Conservation (phyloP, 2,329 filamentous ascomycete species). For the Hypoxylon sp. region DNA sequence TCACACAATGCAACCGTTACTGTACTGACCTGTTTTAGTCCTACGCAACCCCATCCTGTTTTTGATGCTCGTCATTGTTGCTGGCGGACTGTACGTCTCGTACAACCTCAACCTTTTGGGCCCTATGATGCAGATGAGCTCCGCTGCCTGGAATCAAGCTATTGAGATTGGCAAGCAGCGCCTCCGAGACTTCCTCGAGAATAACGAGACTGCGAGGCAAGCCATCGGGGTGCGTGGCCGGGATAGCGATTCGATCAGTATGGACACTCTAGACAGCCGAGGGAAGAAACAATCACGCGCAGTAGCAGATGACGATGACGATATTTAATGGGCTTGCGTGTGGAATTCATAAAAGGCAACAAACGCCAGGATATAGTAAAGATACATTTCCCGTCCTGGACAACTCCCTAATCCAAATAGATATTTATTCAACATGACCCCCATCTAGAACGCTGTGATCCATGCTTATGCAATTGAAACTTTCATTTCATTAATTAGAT, state of each 20-base stretch:
- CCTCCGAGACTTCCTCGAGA: constrained; percentile 89
- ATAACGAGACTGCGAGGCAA: constrained; percentile 85
- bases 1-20: constrained; percentile 7
- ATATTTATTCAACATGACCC: constrained; percentile 20
- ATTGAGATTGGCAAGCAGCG: constrained; percentile 93
- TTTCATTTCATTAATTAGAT: constrained; percentile 43
- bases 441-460: constrained; percentile 45
- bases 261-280: constrained; percentile 73
- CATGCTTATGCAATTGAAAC: constrained; percentile 37
- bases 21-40: constrained; percentile 68
- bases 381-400: constrained; percentile 42
- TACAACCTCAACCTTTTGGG: constrained; percentile 96
- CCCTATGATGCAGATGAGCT: constrained; percentile 94
- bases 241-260: constrained; percentile 65
- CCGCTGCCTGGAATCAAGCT: constrained; percentile 88
- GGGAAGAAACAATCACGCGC: constrained; percentile 66
- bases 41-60: constrained; percentile 95
- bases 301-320: constrained; percentile 66
- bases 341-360: constrained; percentile 36
- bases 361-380: constrained; percentile 50
- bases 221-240: constrained; percentile 81
- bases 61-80: constrained; percentile 84
- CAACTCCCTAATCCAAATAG: constrained; percentile 35
- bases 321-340: constrained; percentile 61
- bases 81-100: constrained; percentile 85